These are phyloP conservation scores for Aspergillus spinulosporus DNA, from an alignment of 2,329 filamentous ascomycete species.

Conservation along the genomic window DNA sequence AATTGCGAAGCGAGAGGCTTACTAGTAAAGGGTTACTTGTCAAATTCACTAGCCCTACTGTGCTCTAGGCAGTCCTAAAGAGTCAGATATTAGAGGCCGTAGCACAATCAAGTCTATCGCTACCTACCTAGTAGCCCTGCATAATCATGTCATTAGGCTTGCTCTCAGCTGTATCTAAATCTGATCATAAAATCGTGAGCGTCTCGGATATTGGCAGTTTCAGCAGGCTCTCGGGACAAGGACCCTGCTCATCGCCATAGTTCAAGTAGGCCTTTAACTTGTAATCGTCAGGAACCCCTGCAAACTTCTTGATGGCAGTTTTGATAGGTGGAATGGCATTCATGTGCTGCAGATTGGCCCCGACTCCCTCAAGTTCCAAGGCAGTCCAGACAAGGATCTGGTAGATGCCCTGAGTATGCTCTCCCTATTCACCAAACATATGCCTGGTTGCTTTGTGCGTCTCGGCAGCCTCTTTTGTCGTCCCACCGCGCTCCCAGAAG, in stretches of 20 bases:
- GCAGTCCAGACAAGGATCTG: neutral
- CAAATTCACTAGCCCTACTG: no score
- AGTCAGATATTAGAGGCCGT: no score
- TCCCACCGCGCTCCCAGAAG: neutral
- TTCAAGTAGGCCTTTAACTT: neutral
- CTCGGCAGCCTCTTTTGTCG: neutral
- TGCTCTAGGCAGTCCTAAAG: no score
- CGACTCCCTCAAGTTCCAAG: neutral
- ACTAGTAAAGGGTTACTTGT: no score
- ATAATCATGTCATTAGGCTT: no score
- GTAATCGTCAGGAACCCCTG: neutral
- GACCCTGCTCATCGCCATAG: neutral
- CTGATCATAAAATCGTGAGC: conserved; percentile 1
- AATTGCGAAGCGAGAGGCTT: no score
- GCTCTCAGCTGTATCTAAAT: neutral
- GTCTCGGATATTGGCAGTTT: neutral
- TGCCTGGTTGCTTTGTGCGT: neutral
- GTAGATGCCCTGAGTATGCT: neutral
- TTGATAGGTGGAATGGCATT: neutral
- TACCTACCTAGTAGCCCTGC: no score
- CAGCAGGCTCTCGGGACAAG: neutral
- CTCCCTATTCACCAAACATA: neutral
- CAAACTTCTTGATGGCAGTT: neutral
- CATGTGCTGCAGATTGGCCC: neutral
- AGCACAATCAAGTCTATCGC: no score